These are phyloP conservation scores for Lagenidium sp. DNA, from an alignment of 352 stramenopile genomes.

Conservation along the genomic window DNA sequence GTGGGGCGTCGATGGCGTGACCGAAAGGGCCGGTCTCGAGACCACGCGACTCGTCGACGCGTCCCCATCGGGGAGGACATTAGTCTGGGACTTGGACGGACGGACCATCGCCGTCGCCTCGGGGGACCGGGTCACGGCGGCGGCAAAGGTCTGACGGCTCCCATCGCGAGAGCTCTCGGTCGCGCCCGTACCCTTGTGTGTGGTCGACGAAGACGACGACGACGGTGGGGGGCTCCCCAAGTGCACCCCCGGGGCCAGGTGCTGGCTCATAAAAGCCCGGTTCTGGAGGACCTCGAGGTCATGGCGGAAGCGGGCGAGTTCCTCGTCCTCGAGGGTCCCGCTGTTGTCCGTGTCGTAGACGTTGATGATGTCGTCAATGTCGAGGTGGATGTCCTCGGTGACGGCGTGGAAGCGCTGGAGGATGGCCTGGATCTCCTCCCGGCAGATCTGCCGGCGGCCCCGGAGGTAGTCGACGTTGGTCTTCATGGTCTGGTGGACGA, in stretches of 20 bases:
- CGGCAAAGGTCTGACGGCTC: too few species aligned
- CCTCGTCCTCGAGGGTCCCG: conserved; percentile 66
- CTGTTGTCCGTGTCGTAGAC: conserved; percentile 77
- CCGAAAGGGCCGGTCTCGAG: too few species aligned
- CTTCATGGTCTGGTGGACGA: conserved; percentile 73
- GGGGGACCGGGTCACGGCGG: too few species aligned
- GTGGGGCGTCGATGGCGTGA: too few species aligned
- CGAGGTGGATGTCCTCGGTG: conserved; percentile 58
- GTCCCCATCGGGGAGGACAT: too few species aligned
- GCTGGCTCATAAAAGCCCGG: conserved; percentile 33
- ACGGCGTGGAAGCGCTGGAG: conserved; percentile 63
- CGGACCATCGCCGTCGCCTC: too few species aligned
- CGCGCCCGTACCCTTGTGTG: neutral
- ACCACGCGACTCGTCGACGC: too few species aligned
- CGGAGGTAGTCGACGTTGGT: conserved; percentile 70
- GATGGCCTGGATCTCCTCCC: conserved; percentile 68
- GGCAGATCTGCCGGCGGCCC: conserved; percentile 58
- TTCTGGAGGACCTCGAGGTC: conserved; percentile 70
- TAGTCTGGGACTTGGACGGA: too few species aligned
- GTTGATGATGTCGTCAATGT: conserved; percentile 71
- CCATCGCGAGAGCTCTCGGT: too few species aligned
- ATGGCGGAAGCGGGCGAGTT: conserved; percentile 55
- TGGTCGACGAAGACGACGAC: neutral
- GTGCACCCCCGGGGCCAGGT: conserved; percentile 1
- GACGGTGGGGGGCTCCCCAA: neutral